Percentiles rank a stretch among this genome's conserved stretches.
These are phyloP conservation scores for Candida frijolesensis DNA, from an alignment of 1,139 yeast species.

Conservation along the genomic window DNA sequence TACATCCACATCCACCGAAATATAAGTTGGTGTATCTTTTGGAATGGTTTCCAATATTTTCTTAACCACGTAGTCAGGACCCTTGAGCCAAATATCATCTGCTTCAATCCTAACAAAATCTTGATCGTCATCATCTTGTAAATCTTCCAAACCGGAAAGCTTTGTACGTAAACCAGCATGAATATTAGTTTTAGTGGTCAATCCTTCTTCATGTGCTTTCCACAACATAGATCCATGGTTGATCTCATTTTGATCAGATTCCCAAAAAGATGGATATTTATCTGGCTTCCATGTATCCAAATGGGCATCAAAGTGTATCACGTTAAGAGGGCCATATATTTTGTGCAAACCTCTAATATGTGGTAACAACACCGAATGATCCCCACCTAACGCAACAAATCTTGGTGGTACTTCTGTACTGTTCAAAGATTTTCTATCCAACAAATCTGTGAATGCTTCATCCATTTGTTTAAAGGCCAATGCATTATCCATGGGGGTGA, in stretches of 20 bases:
- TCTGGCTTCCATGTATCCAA: conserved; percentile 81
- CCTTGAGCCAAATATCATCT: conserved; percentile 69
- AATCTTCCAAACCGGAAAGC: conserved; percentile 63
- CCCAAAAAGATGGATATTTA: conserved; percentile 69
- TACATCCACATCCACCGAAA: conserved; percentile 79
- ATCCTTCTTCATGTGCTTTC: conserved; percentile 72
- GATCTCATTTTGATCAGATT: conserved; percentile 60
- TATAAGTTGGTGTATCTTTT: conserved; percentile 61
- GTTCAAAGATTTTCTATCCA: conserved; percentile 26
- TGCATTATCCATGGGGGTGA: conserved; percentile 73
- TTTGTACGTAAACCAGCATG: conserved; percentile 78
- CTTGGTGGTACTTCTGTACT: conserved; percentile 49
- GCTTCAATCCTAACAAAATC: conserved; percentile 66
- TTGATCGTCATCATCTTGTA: conserved; percentile 62
- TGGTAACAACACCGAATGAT: conserved; percentile 73
- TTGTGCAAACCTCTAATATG: conserved; percentile 63
- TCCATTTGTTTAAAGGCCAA: conserved; percentile 75
- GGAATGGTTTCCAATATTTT: conserved; percentile 55
- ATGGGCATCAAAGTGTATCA: conserved; percentile 80
- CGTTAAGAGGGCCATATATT: conserved; percentile 63
- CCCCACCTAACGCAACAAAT: conserved; percentile 74
- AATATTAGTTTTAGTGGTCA: conserved; percentile 56
- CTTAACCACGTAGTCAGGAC: conserved; percentile 54
- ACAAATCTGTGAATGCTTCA: conserved; percentile 62
- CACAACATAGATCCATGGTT: conserved; percentile 84